Conservation (phyloP, 1,139 yeast genomes). For the Blastobotrys arbuscula region DNA sequence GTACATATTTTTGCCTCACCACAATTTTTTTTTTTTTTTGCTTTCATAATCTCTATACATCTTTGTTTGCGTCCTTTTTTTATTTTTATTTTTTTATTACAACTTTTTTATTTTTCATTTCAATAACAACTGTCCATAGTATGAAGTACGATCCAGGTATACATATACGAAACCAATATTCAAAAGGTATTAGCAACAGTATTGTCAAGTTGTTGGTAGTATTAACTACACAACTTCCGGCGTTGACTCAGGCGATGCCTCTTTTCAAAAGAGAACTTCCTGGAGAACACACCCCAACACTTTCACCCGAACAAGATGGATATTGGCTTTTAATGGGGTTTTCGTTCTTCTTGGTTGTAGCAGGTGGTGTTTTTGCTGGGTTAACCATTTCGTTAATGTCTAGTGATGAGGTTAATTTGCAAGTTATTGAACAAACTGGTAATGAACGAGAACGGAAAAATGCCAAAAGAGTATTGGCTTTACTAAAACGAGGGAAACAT, state of each 20-base stretch:
- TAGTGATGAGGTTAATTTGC: conserved; percentile 82
- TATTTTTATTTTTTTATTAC: too few species aligned
- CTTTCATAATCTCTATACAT: too few species aligned
- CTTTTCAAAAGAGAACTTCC: neutral
- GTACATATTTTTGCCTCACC: too few species aligned
- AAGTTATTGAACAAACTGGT: conserved; percentile 45
- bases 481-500: conserved; percentile 83
- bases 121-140: too few species aligned
- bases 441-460: conserved; percentile 52
- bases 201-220: conserved; percentile 21
- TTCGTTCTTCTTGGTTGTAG: conserved; percentile 64
- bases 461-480: conserved; percentile 66
- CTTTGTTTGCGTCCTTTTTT: too few species aligned
- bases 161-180: neutral
- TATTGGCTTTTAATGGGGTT: conserved; percentile 53
- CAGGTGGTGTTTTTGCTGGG: conserved; percentile 97
- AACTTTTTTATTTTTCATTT: too few species aligned
- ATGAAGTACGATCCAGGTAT: too few species aligned
- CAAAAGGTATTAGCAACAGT: neutral
- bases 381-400: conserved; percentile 94
- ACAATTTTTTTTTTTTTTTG: too few species aligned
- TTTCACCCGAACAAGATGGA: conserved; percentile 21
- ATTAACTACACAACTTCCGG: conserved; percentile 22
- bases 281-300: neutral
- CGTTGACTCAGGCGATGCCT: conserved; percentile 10